Percentiles rank a stretch among this genome's conserved stretches.
phyloP scores from a whole-genome alignment of 2,329 filamentous ascomycete genomes.

The Ceratocystiopsis minuta region DNA sequence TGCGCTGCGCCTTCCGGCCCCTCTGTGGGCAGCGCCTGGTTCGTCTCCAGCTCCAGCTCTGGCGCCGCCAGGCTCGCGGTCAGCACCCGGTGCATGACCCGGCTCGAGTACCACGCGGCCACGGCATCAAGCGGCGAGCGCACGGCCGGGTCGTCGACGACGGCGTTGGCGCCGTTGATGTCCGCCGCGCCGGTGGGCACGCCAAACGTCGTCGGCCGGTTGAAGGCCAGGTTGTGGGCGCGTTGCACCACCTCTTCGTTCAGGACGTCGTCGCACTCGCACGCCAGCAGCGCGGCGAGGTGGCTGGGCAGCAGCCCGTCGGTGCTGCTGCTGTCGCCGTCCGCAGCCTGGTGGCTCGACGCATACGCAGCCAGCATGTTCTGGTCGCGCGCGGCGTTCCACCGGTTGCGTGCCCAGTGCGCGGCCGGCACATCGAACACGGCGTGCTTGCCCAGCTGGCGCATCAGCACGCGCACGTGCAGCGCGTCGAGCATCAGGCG shows the following conservation, averaged over 20 bases:
- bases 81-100: constrained; percentile 52
- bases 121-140: constrained; percentile 77
- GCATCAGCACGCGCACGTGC: constrained; percentile 76
- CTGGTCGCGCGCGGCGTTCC: constrained; percentile 62
- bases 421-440: constrained; percentile 54
- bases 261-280: constrained; percentile 69
- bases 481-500: constrained; percentile 83
- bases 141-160: constrained; percentile 72
- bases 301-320: constrained; percentile 70
- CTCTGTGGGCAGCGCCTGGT: too few relatives aligned
- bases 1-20: constrained; percentile 15
- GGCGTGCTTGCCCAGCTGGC: constrained; percentile 51
- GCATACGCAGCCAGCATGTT: constrained; percentile 21
- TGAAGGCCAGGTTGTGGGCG: constrained; percentile 80
- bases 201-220: constrained; percentile 54
- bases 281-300: constrained; percentile 55
- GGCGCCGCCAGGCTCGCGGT: constrained; percentile 37
- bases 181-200: constrained; percentile 33
- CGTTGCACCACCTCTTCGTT: constrained; percentile 62
- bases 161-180: constrained; percentile 60
- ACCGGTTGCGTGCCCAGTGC: constrained; percentile 56
- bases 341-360: constrained; percentile 9
- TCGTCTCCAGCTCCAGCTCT: constrained; percentile 11
- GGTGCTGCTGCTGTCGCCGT: constrained; percentile 35
- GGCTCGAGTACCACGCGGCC: constrained; percentile 77